phyloP scores from a whole-genome alignment of 2,329 filamentous ascomycete species.

The Ascomycota sp. region DNA sequence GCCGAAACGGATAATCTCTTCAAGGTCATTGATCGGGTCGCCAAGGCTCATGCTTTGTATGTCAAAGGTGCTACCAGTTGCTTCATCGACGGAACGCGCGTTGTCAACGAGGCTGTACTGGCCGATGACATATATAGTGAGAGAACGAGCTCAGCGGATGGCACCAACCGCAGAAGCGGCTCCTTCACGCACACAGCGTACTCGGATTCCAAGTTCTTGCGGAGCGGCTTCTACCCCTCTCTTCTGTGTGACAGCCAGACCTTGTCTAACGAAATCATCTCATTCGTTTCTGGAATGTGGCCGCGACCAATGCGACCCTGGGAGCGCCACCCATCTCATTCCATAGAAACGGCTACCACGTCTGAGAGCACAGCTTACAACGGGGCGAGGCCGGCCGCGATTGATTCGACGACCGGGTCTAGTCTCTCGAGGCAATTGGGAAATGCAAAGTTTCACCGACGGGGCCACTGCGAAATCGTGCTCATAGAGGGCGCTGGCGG shows the following conservation, averaged over 20 bases:
- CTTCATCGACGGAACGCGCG: conserved; percentile 31
- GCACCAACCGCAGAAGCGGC: conserved; percentile 24
- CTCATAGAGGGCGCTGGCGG: conserved; percentile 40
- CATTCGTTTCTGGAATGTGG: conserved; percentile 20
- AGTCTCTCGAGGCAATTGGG: conserved; percentile 34
- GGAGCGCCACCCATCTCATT: conserved; percentile 32
- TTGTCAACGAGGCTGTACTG: conserved; percentile 29
- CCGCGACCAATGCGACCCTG: conserved; percentile 22
- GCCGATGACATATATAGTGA: conserved; percentile 36
- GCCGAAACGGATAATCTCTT: conserved; percentile 51
- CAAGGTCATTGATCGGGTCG: conserved; percentile 56
- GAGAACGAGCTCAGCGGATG: conserved; percentile 35
- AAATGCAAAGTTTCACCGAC: conserved; percentile 35
- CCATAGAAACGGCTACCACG: conserved; percentile 25
- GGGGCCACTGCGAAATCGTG: conserved; percentile 43
- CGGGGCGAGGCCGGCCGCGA: conserved; percentile 19
- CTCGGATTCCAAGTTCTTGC: conserved; percentile 19
- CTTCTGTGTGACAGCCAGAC: conserved; percentile 19
- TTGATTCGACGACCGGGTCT: conserved; percentile 21
- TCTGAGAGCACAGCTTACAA: conserved; percentile 24
- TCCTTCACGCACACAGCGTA: conserved; percentile 25
- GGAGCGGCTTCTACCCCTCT: conserved; percentile 20
- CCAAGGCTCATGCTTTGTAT: conserved; percentile 37
- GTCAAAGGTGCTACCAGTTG: conserved; percentile 21
- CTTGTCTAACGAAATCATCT: conserved; percentile 23